A percentile compares a stretch with the other conserved stretches of the same genome.
Evolutionary conservation across 148 eudicot genomes (phyloP).

Genomic region (Chenopodium formosanum): DNA sequence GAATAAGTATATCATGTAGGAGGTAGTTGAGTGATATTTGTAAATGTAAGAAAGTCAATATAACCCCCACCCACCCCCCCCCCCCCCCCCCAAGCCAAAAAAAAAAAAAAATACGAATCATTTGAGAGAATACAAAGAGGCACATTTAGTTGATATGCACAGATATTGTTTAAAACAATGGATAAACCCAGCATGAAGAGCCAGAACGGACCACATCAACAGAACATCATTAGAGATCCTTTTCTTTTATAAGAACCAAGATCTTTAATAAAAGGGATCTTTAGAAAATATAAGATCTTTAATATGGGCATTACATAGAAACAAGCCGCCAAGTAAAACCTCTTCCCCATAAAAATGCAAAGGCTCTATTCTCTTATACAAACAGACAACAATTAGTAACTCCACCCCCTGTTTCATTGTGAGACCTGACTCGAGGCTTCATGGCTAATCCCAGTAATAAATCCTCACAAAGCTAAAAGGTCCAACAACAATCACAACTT

Average conservation of each 20-base stretch:
- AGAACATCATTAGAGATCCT: not conserved
- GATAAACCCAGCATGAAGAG: not conserved
- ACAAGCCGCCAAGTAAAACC: not conserved
- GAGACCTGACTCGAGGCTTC: not conserved
- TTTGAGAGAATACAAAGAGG: not conserved
- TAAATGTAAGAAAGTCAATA: too few relatives aligned
- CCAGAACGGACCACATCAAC: not conserved
- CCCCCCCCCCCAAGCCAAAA: too few relatives aligned
- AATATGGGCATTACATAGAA: not conserved
- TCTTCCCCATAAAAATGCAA: not conserved
- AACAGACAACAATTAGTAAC: not conserved
- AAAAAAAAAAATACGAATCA: not conserved
- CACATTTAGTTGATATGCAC: not conserved
- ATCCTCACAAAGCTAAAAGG: too few relatives aligned
- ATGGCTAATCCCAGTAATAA: not conserved
- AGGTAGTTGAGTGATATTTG: too few relatives aligned
- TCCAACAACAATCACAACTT: not conserved
- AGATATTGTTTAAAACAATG: not conserved
- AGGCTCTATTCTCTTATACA: not conserved
- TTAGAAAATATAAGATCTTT: too few relatives aligned
- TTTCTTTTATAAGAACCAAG: not conserved
- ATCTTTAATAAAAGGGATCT: not conserved
- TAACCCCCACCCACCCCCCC: too few relatives aligned
- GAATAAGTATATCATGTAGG: too few relatives aligned
- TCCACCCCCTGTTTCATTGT: not conserved